A percentile compares a stretch with the other conserved stretches of the same genome.
Evolutionary conservation across 2,329 filamentous ascomycete species (phyloP).

Genomic region (Epichloe hybrida): DNA sequence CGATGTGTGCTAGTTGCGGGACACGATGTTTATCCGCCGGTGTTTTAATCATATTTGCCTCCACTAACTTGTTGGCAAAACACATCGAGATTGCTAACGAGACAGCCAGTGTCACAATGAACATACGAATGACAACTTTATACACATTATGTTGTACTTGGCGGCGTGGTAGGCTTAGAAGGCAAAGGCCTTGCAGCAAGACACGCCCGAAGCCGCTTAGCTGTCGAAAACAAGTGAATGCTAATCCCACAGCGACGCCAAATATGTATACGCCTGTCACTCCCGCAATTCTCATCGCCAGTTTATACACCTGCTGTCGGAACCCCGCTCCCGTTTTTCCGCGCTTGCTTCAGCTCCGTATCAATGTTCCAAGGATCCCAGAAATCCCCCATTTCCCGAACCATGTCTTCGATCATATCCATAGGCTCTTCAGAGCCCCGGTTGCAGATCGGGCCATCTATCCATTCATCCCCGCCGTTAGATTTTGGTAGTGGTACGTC

Average conservation of each 20-base stretch:
- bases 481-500: neutral
- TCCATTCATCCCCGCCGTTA: neutral
- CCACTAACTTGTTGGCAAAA: too few species aligned
- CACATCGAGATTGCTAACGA: too few species aligned
- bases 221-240: neutral
- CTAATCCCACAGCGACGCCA: neutral
- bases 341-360: conserved; percentile 20
- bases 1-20: too few species aligned
- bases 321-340: conserved; percentile 6
- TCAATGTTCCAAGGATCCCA: conserved; percentile 22
- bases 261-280: neutral
- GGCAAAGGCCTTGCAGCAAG: too few species aligned
- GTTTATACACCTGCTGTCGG: neutral
- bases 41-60: too few species aligned
- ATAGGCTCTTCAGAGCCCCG: conserved; percentile 17
- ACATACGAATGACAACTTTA: too few species aligned
- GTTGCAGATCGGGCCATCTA: conserved; percentile 3
- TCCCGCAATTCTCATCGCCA: neutral
- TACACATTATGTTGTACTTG: too few species aligned
- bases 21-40: too few species aligned
- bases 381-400: conserved; percentile 23
- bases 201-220: too few species aligned
- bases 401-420: conserved; percentile 24
- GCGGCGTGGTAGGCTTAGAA: too few species aligned
- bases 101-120: too few species aligned